These are phyloP conservation scores for Colletotrichum caudatum DNA, from an alignment of 2,329 filamentous ascomycete genomes.

Conservation along the genomic window DNA sequence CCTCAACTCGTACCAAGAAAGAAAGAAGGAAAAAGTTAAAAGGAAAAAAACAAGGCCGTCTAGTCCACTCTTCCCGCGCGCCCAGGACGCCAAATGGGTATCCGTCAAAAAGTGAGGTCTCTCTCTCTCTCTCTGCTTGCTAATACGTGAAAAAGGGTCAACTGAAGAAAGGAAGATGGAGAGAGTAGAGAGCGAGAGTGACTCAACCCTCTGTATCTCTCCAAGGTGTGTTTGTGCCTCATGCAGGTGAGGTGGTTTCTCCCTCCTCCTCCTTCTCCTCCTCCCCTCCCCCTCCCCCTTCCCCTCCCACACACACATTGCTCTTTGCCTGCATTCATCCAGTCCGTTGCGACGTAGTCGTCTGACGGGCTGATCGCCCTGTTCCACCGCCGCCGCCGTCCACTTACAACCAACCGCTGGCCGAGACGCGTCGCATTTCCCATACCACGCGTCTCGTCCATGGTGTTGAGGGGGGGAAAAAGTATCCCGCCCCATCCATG, in stretches of 20 bases:
- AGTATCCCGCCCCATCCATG: slow-evolving; percentile 6
- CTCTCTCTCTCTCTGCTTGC: slow-evolving; percentile 23
- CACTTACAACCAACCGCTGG: slow-evolving; percentile 27
- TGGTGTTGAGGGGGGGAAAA: slow-evolving; percentile 41
- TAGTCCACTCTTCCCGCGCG: slow-evolving; percentile 25
- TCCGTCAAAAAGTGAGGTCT: slow-evolving; percentile 28
- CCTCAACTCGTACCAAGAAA: neutral
- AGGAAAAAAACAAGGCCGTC: slow-evolving; percentile 6
- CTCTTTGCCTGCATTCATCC: slow-evolving; percentile 13
- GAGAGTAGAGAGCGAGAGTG: neutral
- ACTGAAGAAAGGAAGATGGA: neutral
- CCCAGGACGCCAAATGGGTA: slow-evolving; percentile 41
- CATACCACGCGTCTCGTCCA: slow-evolving; percentile 39
- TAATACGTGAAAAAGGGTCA: neutral
- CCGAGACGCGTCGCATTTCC: slow-evolving; percentile 37
- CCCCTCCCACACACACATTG: slow-evolving; percentile 16
- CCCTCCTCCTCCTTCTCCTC: neutral
- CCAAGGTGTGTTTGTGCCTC: slow-evolving; percentile 20
- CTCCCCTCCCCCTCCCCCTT: slow-evolving; percentile 5
- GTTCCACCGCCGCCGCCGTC: slow-evolving; percentile 16
- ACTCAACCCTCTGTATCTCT: neutral
- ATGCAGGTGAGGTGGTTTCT: slow-evolving; percentile 40
- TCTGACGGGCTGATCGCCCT: slow-evolving; percentile 16
- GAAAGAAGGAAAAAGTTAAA: no score
- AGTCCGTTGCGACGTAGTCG: slow-evolving; percentile 22